Evolutionary conservation across 2,329 filamentous ascomycete genomes (phyloP).

Genomic region (Hymenoscyphus salicellus): DNA sequence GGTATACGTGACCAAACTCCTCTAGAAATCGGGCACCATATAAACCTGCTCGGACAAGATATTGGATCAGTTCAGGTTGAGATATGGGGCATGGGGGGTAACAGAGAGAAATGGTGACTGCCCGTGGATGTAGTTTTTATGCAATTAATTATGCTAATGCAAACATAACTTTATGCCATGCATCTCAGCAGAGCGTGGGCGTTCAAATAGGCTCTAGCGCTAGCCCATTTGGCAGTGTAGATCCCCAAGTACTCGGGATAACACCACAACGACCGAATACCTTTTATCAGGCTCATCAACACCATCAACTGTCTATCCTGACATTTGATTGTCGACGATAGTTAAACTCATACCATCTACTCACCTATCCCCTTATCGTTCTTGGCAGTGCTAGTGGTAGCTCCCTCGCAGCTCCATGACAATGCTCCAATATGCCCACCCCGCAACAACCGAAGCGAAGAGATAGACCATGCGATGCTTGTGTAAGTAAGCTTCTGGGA

Average conservation of each 20-base stretch:
- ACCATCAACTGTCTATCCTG: too few species aligned
- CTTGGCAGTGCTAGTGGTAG: neutral
- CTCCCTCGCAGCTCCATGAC: neutral
- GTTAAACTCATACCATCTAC: neutral
- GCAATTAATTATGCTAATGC: too few species aligned
- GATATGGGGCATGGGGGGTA: too few species aligned
- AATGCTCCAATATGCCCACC: conserved; percentile 46
- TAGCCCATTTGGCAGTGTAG: neutral
- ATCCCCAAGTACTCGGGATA: neutral
- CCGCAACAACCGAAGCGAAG: conserved; percentile 73
- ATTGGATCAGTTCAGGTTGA: too few species aligned
- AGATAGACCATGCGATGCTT: conserved; percentile 64
- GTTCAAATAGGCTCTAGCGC: too few species aligned
- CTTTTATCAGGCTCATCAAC: neutral
- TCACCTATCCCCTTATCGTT: neutral
- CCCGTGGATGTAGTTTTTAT: too few species aligned
- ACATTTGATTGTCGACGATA: neutral
- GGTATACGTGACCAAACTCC: too few species aligned
- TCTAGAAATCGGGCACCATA: too few species aligned
- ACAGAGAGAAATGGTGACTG: too few species aligned
- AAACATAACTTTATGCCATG: too few species aligned
- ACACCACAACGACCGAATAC: neutral
- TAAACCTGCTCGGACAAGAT: too few species aligned
- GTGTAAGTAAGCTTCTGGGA: conserved; percentile 22
- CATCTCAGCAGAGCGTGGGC: too few species aligned